phyloP scores from a whole-genome alignment of 1,284 basidiomycete genomes.

The Microbotryum saponariae region DNA sequence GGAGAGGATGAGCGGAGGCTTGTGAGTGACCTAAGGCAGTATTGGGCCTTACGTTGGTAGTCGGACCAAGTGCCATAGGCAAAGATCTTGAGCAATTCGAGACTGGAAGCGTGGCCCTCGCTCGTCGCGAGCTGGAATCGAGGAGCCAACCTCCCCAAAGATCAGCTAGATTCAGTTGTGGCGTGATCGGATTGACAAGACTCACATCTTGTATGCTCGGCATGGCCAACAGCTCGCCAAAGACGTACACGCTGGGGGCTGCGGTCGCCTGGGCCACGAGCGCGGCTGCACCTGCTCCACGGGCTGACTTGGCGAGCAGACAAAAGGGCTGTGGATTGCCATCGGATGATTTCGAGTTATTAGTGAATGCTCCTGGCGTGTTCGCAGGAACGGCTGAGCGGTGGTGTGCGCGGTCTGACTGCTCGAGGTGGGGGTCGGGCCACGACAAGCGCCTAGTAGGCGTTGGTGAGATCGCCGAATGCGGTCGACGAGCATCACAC shows the following conservation, averaged over 20 bases:
- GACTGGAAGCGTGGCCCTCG: conserved; percentile 54
- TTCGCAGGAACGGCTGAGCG: too few relatives aligned
- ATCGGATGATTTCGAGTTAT: too few relatives aligned
- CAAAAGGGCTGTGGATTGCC: conserved; percentile 58
- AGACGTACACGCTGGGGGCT: conserved; percentile 81
- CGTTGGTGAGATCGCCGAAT: background rate
- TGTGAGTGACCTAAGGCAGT: background rate
- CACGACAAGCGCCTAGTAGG: background rate
- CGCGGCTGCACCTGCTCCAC: conserved; percentile 83
- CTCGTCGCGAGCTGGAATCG: conserved; percentile 53
- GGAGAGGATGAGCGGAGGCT: background rate
- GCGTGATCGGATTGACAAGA: background rate
- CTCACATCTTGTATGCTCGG: conserved; percentile 73
- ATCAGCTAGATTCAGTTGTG: background rate
- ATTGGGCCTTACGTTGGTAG: conserved; percentile 50
- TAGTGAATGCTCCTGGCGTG: too few relatives aligned
- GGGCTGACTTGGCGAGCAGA: conserved; percentile 78
- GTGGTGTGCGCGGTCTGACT: too few relatives aligned
- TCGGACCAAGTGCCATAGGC: conserved; percentile 77
- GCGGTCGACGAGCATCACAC: background rate
- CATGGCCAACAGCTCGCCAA: conserved; percentile 73
- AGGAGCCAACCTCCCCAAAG: background rate
- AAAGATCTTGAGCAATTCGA: conserved; percentile 68
- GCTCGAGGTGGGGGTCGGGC: background rate
- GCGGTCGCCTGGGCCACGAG: conserved; percentile 76